Evolutionary conservation across 306 rosid genomes (phyloP).

Genomic region (Fragaria iinumae): DNA sequence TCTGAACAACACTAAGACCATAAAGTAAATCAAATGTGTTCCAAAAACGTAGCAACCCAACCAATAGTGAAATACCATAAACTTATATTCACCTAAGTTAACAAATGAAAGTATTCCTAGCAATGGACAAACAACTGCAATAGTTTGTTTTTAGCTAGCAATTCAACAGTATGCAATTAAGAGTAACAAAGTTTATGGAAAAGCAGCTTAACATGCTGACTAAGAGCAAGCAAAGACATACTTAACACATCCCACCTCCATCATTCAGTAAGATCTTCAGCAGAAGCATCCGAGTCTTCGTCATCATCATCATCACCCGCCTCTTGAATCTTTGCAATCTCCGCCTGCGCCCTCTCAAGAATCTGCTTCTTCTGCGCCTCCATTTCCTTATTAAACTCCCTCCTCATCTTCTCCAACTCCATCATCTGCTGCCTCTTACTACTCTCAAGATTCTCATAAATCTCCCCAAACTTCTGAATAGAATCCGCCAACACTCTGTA

Average conservation of each 20-base stretch:
- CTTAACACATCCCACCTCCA: neutral
- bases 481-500: conserved; percentile 63
- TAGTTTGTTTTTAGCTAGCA: conserved; percentile 3
- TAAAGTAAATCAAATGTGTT: neutral
- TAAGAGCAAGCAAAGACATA: conserved; percentile 5
- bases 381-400: conserved; percentile 61
- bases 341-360: conserved; percentile 65
- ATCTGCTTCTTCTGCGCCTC: conserved; percentile 86
- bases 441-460: conserved; percentile 78
- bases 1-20: neutral
- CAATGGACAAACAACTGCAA: conserved; percentile 15
- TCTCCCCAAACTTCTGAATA: conserved; percentile 68
- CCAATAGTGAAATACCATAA: neutral
- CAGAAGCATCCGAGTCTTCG: conserved; percentile 5
- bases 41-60: conserved; percentile 1
- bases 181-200: neutral
- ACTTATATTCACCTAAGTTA: neutral
- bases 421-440: conserved; percentile 85
- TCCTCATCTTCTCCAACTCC: conserved; percentile 82
- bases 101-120: neutral
- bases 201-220: conserved; percentile 19
- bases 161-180: conserved; percentile 4
- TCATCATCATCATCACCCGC: conserved; percentile 34
- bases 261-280: conserved; percentile 15
- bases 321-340: conserved; percentile 64